Evolutionary conservation across 768 basidiomycete genomes (phyloP), one percentile per base, ranked within the genome.

Genomic region (Lentinus tigrinus): DNA sequence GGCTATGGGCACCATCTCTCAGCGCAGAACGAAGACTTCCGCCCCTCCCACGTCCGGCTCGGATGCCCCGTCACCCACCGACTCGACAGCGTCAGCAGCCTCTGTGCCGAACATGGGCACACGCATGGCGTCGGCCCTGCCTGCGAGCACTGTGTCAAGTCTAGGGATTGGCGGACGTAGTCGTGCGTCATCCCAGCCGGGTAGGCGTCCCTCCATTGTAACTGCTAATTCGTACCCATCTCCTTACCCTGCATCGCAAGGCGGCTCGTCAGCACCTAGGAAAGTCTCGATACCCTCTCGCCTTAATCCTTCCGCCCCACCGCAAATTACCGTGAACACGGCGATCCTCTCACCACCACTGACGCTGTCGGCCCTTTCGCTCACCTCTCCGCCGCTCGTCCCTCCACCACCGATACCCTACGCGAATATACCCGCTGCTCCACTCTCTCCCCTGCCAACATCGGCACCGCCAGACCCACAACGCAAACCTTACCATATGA

Each of bases 401-500:
- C 80, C 77, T 3, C 77, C 79, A 6, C 76, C 79, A 51, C 79
- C 79, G 17, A 73, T 78, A 56, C 77, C 83, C 60, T 72, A 81
- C 44, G 75, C 76, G 34, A 85, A 82, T 64, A 76, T 88, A 11
- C 89, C 86, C 34, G 85, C 84, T 13, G 88, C 89, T 2, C 93
- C 92, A 6, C 81, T 79, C 43, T 93, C 92, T 3, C 89, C 91
- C 3, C 78, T 92, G 37, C 93, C 92, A 6, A 84, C 88, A 2
- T 72, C 78, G 16, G 80, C 89, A 23, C 93, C 92, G 6, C 74
- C 77, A 5, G 90, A 93, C 64, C 78, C 87, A 23, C 75, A 91
- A 48, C 81, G 91, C 42, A 88, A 93, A 65, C 94, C 94, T 10
- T 96, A 95, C 69, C 89, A 94, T 70, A 82, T 96, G 82, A 95